Conservation (phyloP, 1,284 basidiomycete genomes). For the Leccinum pallidistipes region DNA sequence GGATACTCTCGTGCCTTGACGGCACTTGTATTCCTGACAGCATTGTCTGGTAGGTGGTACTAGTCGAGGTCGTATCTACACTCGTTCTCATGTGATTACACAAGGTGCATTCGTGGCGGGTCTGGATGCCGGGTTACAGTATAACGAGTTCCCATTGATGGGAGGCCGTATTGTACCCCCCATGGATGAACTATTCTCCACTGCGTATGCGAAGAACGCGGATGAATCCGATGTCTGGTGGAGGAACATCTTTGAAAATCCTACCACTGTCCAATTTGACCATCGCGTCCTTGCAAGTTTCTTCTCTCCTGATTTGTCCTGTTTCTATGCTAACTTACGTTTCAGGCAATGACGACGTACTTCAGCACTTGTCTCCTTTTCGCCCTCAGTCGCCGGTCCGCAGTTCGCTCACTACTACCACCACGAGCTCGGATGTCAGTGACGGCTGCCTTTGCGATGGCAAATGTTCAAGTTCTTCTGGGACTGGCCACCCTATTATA, state of each 20-base stretch:
- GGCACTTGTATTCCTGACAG: conserved; percentile 85
- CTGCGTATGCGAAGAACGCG: conserved; percentile 65
- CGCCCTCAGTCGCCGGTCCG: conserved; percentile 51
- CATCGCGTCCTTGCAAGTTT: conserved; percentile 84
- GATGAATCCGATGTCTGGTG: conserved; percentile 83
- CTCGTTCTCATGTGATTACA: conserved; percentile 8
- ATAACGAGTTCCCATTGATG: conserved; percentile 99
- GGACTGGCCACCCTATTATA: conserved; percentile 93
- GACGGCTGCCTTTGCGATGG: conserved; percentile 76
- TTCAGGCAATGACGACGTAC: conserved; percentile 83
- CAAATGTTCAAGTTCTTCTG: conserved; percentile 83
- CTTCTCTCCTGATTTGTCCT: background rate
- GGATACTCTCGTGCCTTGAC: conserved; percentile 62
- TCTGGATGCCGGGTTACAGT: conserved; percentile 92
- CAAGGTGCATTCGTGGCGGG: conserved; percentile 97
- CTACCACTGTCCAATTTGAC: conserved; percentile 96
- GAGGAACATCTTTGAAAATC: conserved; percentile 96
- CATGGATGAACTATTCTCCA: conserved; percentile 78
- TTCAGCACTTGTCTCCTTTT: conserved; percentile 67
- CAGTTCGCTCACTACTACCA: conserved; percentile 64
- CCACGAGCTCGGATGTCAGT: conserved; percentile 63
- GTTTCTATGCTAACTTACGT: background rate
- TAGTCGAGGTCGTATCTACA: conserved; percentile 12
- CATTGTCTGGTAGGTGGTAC: conserved; percentile 69
- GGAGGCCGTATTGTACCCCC: conserved; percentile 87